Conservation (phyloP, 192 early-diverging fungal genomes). For the Phlyctochytrium planicorne region DNA sequence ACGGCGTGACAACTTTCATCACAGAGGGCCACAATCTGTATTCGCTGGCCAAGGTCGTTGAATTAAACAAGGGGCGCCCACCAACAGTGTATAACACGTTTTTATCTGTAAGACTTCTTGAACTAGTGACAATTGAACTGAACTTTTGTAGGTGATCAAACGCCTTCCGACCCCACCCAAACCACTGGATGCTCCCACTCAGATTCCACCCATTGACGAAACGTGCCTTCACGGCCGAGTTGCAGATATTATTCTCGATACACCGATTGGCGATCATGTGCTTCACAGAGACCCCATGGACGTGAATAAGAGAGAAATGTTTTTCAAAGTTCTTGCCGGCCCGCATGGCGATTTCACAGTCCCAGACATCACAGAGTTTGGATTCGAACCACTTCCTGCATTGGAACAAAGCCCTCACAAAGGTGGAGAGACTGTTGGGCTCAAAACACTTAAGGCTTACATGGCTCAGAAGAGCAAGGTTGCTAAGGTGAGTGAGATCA, state of each 20-base stretch:
- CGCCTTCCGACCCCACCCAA: slow-evolving; percentile 7
- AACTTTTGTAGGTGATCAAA: slow-evolving; percentile 4
- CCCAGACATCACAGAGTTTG: slow-evolving; percentile 11
- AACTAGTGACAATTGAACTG: no score
- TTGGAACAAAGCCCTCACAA: background rate
- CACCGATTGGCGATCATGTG: background rate
- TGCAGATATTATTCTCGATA: background rate
- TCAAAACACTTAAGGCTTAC: slow-evolving; percentile 1
- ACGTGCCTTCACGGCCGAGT: slow-evolving; percentile 2
- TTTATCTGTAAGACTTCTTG: background rate
- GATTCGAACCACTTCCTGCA: slow-evolving; percentile 2
- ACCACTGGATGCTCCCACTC: slow-evolving; percentile 3
- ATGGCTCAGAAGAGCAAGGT: background rate
- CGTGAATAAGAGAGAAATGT: background rate
- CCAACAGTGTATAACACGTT: slow-evolving; percentile 14
- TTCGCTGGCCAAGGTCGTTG: slow-evolving; percentile 11
- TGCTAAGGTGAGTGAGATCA: no score
- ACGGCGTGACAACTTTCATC: background rate
- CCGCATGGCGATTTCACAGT: slow-evolving; percentile 3
- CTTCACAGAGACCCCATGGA: slow-evolving; percentile 4
- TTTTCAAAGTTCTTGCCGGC: slow-evolving; percentile 2
- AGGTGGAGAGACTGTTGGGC: slow-evolving; percentile 19
- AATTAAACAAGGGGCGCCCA: slow-evolving; percentile 14
- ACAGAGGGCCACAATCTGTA: slow-evolving; percentile 29
- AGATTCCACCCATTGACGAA: slow-evolving; percentile 1